A percentile compares a stretch with the other conserved stretches of the same genome.
These are phyloP conservation scores for Cymbopogon citratus DNA, from an alignment of 176 grass and related monocot species.

Conservation along the genomic window DNA sequence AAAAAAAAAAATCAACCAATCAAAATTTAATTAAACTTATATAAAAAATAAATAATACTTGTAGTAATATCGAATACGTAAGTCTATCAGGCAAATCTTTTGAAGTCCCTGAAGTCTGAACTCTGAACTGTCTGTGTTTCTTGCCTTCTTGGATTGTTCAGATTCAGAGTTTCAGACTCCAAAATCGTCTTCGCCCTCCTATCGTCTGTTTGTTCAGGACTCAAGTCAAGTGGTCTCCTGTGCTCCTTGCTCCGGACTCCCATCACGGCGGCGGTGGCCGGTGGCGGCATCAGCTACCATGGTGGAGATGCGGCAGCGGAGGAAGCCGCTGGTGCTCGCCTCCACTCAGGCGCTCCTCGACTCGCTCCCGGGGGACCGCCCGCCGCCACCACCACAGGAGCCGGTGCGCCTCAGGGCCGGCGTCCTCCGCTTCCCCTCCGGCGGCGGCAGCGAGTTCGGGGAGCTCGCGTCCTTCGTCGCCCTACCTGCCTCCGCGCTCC, in stretches of 20 bases:
- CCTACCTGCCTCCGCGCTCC: constrained; percentile 45
- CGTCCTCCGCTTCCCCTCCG: constrained; percentile 53
- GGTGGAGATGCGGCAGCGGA: constrained; percentile 46
- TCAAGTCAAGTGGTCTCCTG: not conserved
- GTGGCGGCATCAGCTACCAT: constrained; percentile 4
- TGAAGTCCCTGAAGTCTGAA: not conserved
- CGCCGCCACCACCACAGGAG: not conserved
- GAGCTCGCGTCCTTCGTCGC: constrained; percentile 58
- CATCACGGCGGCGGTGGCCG: not conserved
- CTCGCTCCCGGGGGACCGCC: constrained; percentile 49
- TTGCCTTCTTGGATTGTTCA: not conserved
- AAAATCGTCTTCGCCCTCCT: no score
- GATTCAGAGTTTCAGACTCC: no score
- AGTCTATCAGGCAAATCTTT: no score
- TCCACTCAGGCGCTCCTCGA: constrained; percentile 69
- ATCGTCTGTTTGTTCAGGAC: no score
- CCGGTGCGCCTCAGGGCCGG: constrained; percentile 54
- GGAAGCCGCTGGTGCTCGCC: constrained; percentile 79
- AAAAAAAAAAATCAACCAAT: no score
- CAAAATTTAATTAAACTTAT: no score
- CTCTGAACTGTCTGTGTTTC: not conserved
- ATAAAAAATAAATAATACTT: no score
- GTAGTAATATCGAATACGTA: no score
- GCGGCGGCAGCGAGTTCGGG: constrained; percentile 30
- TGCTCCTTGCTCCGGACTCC: not conserved